Evolutionary conservation across 2,329 filamentous ascomycete species (phyloP), one percentile per base, ranked within the genome.

Genomic region (Emmonsiellopsis sp.): DNA sequence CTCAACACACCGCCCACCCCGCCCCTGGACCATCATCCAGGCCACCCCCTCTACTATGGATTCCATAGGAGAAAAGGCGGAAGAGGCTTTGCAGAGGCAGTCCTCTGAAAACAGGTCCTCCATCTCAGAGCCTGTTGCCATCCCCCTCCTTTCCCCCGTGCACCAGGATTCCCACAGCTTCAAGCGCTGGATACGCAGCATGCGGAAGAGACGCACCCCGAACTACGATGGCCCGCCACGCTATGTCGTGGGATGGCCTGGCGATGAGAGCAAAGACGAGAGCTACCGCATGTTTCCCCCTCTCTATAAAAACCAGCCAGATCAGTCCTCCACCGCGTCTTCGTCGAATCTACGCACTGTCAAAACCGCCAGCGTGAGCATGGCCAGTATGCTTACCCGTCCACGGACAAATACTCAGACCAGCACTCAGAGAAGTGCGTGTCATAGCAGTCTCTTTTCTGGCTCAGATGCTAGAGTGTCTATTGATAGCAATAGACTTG

Each of bases 331-430:
- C 10, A 79, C 79, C 1, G 88, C 87, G 6, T 94, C 90, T 0
- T 83, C 88, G 55, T 86, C 81, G 2, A 90, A 91, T 63, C 82
- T 96, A 40, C 82, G 84, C n/a, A 85, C 82, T 13, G 79, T 94
- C 60, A 89, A 86, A 65, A 93, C 88, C 57, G 86, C 87, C 51
- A 91, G 86, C 55, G 77, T 88, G 56, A 95, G 89, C 55, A 74
- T 91, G 55, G 80, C 83, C 47, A 94, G 87, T 68, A 75, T 86
- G 55, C 74, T 81, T 46, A 80, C 81, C 34, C 78, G 80, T 51
- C 85, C 84, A 9, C 77, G 78, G 55, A 69, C 74, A 42, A 76
- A 77, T 52, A 80, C 84, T 43, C 77, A 77, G 57, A 80, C 82
- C 45, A 82, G 85, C 53, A 78, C 79, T 57, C 66, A 64, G n/a